Percentiles rank a stretch among this genome's conserved stretches.
phyloP scores from a whole-genome alignment of 2,329 filamentous ascomycete species.

The Xylariaceae sp. region DNA sequence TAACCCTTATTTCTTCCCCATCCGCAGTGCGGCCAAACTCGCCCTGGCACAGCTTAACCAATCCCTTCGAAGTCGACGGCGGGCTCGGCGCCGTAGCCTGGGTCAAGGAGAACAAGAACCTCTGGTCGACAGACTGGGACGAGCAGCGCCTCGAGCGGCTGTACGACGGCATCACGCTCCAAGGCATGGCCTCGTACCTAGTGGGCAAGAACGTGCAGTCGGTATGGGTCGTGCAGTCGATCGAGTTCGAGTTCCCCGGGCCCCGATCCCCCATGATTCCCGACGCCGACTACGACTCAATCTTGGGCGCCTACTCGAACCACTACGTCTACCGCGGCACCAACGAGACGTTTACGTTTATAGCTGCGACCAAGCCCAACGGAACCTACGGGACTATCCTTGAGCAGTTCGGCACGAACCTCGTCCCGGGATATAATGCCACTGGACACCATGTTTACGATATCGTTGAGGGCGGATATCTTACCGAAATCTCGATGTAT shows the following conservation, averaged over 20 bases:
- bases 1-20: no score
- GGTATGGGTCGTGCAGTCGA: constrained; percentile 4
- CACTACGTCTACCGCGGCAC: constrained; percentile 6
- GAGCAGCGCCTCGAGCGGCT: constrained; percentile 2
- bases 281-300: constrained; percentile 2
- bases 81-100: constrained; percentile 1
- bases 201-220: constrained; percentile 3
- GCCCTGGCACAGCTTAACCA: no score
- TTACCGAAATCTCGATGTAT: not conserved
- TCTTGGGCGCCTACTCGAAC: constrained; percentile 5
- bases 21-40: no score
- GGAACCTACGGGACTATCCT: constrained; percentile 10
- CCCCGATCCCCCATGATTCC: constrained; percentile 1
- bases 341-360: constrained; percentile 9
- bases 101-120: not conserved
- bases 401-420: constrained; percentile 2
- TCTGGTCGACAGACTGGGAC: constrained; percentile 2
- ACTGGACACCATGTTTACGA: not conserved
- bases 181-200: not conserved
- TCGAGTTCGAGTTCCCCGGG: constrained; percentile 6
- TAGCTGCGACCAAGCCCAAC: constrained; percentile 4
- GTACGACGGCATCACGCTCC: constrained; percentile 9
- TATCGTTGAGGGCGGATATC: not conserved
- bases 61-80: constrained; percentile 8
- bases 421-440: constrained; percentile 6